Conservation (phyloP, 2,329 filamentous ascomycete genomes). For the Xylariales sp. region DNA sequence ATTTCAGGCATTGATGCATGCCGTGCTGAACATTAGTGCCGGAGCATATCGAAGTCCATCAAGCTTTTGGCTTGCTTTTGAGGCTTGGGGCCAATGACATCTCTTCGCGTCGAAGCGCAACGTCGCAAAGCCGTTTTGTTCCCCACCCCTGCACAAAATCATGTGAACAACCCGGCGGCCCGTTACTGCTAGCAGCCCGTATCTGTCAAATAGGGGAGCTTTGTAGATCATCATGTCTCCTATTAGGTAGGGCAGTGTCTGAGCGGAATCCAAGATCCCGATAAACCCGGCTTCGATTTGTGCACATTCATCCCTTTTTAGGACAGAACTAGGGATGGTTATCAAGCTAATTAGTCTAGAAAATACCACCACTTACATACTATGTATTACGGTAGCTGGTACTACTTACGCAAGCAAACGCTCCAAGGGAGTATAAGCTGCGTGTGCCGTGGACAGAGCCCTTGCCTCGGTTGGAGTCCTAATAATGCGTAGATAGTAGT, state of each 20-base stretch:
- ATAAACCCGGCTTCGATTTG: not conserved
- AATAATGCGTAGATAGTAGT: too few relatives aligned
- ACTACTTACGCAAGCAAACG: too few relatives aligned
- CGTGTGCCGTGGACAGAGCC: too few relatives aligned
- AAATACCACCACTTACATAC: too few relatives aligned
- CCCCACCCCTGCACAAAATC: conserved; percentile 4
- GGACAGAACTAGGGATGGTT: too few relatives aligned
- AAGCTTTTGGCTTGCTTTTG: not conserved
- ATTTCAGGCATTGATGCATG: not conserved
- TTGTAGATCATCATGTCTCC: conserved; percentile 24
- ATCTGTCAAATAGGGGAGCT: not conserved
- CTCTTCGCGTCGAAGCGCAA: not conserved
- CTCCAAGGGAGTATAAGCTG: too few relatives aligned
- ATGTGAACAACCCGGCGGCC: not conserved
- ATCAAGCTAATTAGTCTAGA: not conserved
- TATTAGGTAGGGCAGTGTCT: not conserved
- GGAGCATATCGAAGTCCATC: not conserved
- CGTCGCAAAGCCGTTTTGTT: not conserved
- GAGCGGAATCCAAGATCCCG: not conserved
- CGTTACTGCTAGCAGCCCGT: not conserved
- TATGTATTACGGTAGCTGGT: too few relatives aligned
- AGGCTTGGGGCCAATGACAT: not conserved
- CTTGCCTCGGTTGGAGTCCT: too few relatives aligned
- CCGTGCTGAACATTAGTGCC: conserved; percentile 3
- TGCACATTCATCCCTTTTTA: not conserved